phyloP scores from a whole-genome alignment of 306 rosid species.

The Ochetophila trinervis region DNA sequence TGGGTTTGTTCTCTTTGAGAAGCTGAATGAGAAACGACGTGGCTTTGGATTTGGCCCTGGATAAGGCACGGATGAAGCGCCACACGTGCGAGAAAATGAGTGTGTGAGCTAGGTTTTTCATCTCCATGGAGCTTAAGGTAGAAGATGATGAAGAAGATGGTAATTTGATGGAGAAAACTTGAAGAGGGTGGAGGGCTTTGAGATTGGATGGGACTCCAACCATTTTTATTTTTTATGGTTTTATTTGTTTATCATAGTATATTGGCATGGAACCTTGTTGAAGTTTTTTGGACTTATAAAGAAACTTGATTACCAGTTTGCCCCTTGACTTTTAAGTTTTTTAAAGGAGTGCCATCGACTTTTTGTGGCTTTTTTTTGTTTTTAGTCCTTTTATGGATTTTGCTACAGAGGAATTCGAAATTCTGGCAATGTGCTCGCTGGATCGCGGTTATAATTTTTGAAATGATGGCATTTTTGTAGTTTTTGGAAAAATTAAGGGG shows the following conservation, averaged over 20 bases:
- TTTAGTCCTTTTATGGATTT: slow-evolving; percentile 18
- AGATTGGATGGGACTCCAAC: slow-evolving; percentile 38
- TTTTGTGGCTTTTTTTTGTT: slow-evolving; percentile 13
- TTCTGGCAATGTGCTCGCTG: neutral
- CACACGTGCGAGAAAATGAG: slow-evolving; percentile 58
- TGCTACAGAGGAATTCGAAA: neutral
- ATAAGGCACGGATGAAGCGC: slow-evolving; percentile 47
- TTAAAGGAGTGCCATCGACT: slow-evolving; percentile 30
- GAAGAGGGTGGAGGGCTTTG: slow-evolving; percentile 44
- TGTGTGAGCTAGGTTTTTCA: slow-evolving; percentile 59
- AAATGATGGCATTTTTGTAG: slow-evolving; percentile 20
- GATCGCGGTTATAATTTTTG: slow-evolving; percentile 25
- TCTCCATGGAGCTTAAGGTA: slow-evolving; percentile 41
- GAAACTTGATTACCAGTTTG: slow-evolving; percentile 28
- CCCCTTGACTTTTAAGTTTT: slow-evolving; percentile 48
- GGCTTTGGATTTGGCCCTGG: slow-evolving; percentile 54
- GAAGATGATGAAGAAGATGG: slow-evolving; percentile 31
- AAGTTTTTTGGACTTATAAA: slow-evolving; percentile 20
- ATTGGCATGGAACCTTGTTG: neutral
- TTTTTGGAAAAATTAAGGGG: neutral
- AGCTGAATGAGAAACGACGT: slow-evolving; percentile 30
- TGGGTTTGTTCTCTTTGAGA: slow-evolving; percentile 33
- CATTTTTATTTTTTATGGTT: slow-evolving; percentile 31
- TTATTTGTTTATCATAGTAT: neutral
- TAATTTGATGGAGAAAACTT: slow-evolving; percentile 40